These are phyloP conservation scores for Mitragyna speciosa DNA, from an alignment of 257 asterid species.

Conservation along the genomic window DNA sequence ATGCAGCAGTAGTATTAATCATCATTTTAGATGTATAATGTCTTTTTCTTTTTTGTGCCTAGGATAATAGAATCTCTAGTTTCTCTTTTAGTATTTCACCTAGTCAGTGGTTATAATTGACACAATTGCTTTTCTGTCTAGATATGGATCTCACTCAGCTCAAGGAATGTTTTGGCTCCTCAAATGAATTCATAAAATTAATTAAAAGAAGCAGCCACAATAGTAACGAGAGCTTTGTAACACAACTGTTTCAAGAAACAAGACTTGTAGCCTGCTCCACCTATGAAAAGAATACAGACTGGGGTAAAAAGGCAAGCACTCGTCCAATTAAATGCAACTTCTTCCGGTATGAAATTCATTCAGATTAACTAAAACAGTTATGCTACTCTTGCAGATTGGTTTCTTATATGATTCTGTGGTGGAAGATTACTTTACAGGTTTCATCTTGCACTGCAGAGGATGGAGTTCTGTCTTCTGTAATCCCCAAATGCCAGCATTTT, in stretches of 20 bases:
- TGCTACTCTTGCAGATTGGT: conserved; percentile 41
- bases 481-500: conserved; percentile 45
- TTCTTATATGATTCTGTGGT: conserved; percentile 44
- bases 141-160: conserved; percentile 37
- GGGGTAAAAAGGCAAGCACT: conserved; percentile 47
- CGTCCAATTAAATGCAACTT: not conserved
- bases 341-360: not conserved
- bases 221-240: not conserved
- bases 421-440: conserved; percentile 52
- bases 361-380: not conserved
- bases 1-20: not conserved
- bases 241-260: not conserved
- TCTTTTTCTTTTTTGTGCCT: not conserved
- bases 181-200: conserved; percentile 48
- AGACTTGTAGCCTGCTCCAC: conserved; percentile 38
- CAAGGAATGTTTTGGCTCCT: conserved; percentile 43
- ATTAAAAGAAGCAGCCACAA: conserved; percentile 25
- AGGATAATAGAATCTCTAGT: not conserved
- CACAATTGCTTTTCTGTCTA: not conserved
- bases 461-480: conserved; percentile 48
- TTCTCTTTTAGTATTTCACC: not conserved
- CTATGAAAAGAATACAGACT: conserved; percentile 43
- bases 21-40: not conserved
- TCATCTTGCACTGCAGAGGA: conserved; percentile 51
- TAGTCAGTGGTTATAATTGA: not conserved